These are phyloP conservation scores for Tulasnella sp. DNA, from an alignment of 768 basidiomycete genomes.

Conservation along the genomic window DNA sequence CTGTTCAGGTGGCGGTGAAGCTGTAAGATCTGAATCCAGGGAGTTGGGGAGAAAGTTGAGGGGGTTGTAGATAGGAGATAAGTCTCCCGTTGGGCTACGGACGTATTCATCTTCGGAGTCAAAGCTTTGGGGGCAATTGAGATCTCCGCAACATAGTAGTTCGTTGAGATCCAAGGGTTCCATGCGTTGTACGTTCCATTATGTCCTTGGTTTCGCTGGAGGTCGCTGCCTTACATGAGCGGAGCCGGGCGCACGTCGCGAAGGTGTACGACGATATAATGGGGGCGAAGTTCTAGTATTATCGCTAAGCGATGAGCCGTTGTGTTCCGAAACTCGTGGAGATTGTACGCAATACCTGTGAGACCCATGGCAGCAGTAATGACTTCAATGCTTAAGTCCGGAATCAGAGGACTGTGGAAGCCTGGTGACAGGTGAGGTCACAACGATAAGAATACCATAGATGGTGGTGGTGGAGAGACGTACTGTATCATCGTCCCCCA, in stretches of 20 bases:
- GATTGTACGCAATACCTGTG: not conserved
- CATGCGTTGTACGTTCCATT: not conserved
- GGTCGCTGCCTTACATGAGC: not conserved
- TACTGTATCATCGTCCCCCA: not conserved
- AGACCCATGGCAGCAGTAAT: not conserved
- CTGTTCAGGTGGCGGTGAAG: not conserved
- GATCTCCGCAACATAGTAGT: not conserved
- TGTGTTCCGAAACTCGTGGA: not conserved
- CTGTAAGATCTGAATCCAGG: not conserved
- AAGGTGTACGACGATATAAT: not conserved
- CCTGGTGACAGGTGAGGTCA: not conserved
- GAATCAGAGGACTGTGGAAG: not conserved
- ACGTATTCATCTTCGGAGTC: not conserved
- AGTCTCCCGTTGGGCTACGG: not conserved
- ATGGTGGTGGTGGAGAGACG: not conserved
- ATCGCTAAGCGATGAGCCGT: not conserved
- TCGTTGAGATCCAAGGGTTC: not conserved
- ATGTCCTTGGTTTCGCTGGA: constrained; percentile 6
- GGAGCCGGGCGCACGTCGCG: not conserved
- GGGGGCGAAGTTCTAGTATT: not conserved
- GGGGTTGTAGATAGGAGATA: not conserved
- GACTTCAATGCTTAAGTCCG: not conserved
- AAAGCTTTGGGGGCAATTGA: not conserved
- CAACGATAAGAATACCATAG: not conserved
- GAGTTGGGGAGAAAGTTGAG: not conserved